phyloP scores from a whole-genome alignment of 805 yeast genomes.

The Pichia eremophila region DNA sequence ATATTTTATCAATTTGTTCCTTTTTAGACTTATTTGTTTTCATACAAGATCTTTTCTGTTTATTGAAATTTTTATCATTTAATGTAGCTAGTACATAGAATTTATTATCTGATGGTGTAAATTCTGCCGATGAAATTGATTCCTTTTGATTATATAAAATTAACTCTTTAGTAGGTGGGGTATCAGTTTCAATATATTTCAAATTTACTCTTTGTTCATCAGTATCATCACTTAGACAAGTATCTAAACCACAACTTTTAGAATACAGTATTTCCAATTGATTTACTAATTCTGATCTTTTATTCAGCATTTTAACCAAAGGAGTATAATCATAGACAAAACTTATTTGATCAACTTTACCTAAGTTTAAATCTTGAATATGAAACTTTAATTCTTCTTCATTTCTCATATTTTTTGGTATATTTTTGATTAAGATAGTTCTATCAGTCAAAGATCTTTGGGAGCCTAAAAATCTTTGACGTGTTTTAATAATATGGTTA shows the following conservation, averaged over 20 bases:
- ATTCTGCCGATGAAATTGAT: neutral
- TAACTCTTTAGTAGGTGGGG: slow-evolving; percentile 10
- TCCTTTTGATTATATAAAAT: slow-evolving; percentile 8
- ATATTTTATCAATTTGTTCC: slow-evolving; percentile 26
- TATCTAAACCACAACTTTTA: slow-evolving; percentile 31
- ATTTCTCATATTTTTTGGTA: slow-evolving; percentile 38
- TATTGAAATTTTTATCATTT: neutral
- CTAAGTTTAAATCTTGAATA: slow-evolving; percentile 47
- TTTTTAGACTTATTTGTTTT: slow-evolving; percentile 12
- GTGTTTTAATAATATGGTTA: slow-evolving; percentile 36
- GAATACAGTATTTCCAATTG: slow-evolving; percentile 36
- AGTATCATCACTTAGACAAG: slow-evolving; percentile 24
- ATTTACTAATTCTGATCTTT: slow-evolving; percentile 25
- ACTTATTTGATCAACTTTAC: slow-evolving; percentile 42
- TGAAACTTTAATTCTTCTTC: slow-evolving; percentile 37
- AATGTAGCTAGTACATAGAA: slow-evolving; percentile 1
- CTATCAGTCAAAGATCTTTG: slow-evolving; percentile 53
- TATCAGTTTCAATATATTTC: slow-evolving; percentile 21
- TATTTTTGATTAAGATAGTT: slow-evolving; percentile 46
- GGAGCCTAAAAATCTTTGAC: slow-evolving; percentile 50
- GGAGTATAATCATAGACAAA: slow-evolving; percentile 35
- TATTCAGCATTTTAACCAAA: slow-evolving; percentile 30
- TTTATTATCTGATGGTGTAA: neutral
- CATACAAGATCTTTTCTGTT: neutral
- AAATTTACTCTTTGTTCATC: slow-evolving; percentile 19